phyloP scores from a whole-genome alignment of 116 monocot species.

The Phalaenopsis hybrid region DNA sequence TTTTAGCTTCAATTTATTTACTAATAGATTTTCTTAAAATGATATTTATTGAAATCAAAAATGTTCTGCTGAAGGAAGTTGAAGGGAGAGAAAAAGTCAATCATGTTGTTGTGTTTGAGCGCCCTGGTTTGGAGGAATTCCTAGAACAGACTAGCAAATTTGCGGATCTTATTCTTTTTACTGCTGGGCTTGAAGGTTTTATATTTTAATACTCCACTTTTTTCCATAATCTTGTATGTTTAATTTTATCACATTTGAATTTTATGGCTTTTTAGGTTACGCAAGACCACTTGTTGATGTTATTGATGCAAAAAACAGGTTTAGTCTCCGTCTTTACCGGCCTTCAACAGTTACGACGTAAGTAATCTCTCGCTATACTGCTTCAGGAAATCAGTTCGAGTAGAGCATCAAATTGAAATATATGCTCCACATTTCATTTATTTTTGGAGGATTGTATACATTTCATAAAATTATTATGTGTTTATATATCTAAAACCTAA shows the following conservation, averaged over 20 bases:
- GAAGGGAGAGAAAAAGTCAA: slow-evolving; percentile 79
- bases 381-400: not conserved
- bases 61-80: slow-evolving; percentile 41
- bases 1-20: not conserved
- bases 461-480: too few relatives aligned
- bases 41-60: not conserved
- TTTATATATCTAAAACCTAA: too few relatives aligned
- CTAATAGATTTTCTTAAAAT: not conserved
- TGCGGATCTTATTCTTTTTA: slow-evolving; percentile 83
- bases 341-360: slow-evolving; percentile 81
- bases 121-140: slow-evolving; percentile 85
- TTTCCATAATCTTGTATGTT: not conserved
- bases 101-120: slow-evolving; percentile 80
- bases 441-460: too few relatives aligned
- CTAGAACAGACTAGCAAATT: slow-evolving; percentile 60
- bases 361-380: slow-evolving; percentile 4
- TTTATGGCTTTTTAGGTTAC: slow-evolving; percentile 54
- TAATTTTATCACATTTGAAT: not conserved
- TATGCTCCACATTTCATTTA: too few relatives aligned
- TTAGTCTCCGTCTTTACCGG: slow-evolving; percentile 68
- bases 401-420: too few relatives aligned
- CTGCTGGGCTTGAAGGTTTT: slow-evolving; percentile 87
- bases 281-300: slow-evolving; percentile 87
- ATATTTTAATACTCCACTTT: not conserved
- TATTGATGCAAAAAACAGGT: slow-evolving; percentile 67